Percentiles rank a stretch among this genome's conserved stretches.
Evolutionary conservation across 805 yeast species (phyloP).

Genomic region (Barnettozyma californica): DNA sequence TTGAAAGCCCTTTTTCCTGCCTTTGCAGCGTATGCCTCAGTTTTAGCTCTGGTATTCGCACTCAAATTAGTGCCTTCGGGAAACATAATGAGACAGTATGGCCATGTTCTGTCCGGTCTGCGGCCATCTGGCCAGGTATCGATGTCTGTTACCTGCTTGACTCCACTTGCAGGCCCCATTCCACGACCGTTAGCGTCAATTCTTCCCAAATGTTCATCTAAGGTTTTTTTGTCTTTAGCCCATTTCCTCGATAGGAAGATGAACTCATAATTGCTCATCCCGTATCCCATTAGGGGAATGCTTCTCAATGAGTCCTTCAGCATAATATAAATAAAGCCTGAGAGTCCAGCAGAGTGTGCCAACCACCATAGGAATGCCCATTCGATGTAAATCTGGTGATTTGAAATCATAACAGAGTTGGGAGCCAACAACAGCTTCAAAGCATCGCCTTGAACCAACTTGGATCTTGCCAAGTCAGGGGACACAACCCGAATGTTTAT

Average conservation of each 20-base stretch:
- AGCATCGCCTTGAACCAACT: conserved; percentile 8
- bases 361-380: conserved; percentile 92
- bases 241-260: conserved; percentile 81
- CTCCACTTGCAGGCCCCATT: conserved; percentile 44
- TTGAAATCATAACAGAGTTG: conserved; percentile 66
- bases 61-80: conserved; percentile 95
- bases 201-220: conserved; percentile 49
- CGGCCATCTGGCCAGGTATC: conserved; percentile 17
- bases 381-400: conserved; percentile 91
- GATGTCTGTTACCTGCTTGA: conserved; percentile 15
- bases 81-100: conserved; percentile 68
- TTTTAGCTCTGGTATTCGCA: conserved; percentile 51
- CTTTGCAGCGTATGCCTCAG: conserved; percentile 53
- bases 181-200: conserved; percentile 62
- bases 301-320: conserved; percentile 67
- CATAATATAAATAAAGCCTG: conserved; percentile 64
- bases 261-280: conserved; percentile 76
- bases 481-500: conserved; percentile 47
- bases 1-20: conserved; percentile 43
- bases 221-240: conserved; percentile 62
- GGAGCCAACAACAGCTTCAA: conserved; percentile 31
- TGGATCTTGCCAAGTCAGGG: conserved; percentile 25
- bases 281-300: conserved; percentile 78
- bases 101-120: conserved; percentile 36
- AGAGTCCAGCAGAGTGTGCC: conserved; percentile 59